Evolutionary conservation across 768 basidiomycete genomes (phyloP).

Genomic region (Arthromyces matolae): DNA sequence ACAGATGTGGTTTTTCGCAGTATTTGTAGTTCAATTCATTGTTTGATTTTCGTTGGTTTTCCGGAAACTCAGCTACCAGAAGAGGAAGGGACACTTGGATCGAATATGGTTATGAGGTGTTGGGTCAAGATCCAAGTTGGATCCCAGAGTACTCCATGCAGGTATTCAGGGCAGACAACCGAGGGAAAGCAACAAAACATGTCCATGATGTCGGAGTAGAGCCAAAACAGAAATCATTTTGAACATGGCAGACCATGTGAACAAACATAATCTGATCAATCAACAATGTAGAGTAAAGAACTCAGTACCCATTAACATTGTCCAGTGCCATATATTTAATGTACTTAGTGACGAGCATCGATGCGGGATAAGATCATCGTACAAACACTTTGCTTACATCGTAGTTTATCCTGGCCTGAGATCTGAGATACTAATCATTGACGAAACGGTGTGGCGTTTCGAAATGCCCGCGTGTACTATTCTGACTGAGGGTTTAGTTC

Average conservation of each 20-base stretch:
- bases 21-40: constrained; percentile 22
- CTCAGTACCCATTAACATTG: neutral
- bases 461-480: too few species aligned
- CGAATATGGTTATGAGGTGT: too few species aligned
- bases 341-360: too few species aligned
- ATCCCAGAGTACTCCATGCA: constrained; percentile 19
- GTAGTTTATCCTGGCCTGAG: too few species aligned
- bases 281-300: neutral
- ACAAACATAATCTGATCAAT: neutral
- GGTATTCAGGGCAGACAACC: constrained; percentile 24
- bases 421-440: too few species aligned
- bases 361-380: too few species aligned
- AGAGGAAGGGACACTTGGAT: constrained; percentile 13
- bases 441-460: too few species aligned
- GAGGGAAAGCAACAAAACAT: constrained; percentile 23
- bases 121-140: too few species aligned
- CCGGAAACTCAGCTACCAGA: constrained; percentile 16
- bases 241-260: constrained; percentile 19
- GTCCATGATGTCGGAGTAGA: constrained; percentile 23
- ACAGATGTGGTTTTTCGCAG: constrained; percentile 14
- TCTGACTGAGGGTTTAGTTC: too few species aligned
- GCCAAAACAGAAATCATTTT: constrained; percentile 19
- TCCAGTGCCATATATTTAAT: neutral
- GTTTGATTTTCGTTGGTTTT: constrained; percentile 15
- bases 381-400: too few species aligned